Evolutionary conservation across 2,329 filamentous ascomycete species (phyloP).

Genomic region (Sordariomycetes sp.): DNA sequence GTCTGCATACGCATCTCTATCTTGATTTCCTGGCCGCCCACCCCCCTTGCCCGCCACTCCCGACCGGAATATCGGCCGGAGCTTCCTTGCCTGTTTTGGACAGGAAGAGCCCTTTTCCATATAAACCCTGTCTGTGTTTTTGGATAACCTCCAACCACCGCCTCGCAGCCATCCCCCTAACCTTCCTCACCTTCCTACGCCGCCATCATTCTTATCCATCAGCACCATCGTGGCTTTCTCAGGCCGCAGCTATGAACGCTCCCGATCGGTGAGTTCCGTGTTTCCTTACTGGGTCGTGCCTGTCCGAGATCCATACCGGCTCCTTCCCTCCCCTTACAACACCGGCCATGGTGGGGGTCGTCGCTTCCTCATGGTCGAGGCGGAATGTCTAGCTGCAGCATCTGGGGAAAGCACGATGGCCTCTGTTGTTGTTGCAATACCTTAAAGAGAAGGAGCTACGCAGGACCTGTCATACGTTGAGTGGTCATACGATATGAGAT

Average conservation of each 20-base stretch:
- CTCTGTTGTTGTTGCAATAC: neutral
- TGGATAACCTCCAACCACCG: no score
- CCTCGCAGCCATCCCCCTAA: neutral
- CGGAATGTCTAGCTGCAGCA: neutral
- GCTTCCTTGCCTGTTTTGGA: no score
- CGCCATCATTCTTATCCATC: neutral
- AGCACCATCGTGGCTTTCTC: neutral
- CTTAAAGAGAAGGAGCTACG: neutral
- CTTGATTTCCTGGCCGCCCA: neutral
- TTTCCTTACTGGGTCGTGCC: neutral
- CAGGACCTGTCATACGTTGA: no score
- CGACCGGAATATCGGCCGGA: neutral
- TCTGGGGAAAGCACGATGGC: neutral
- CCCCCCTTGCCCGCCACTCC: neutral
- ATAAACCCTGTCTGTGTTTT: neutral
- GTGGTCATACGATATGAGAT: neutral
- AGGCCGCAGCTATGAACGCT: slow-evolving; percentile 36
- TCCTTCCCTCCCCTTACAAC: neutral
- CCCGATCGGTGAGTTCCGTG: slow-evolving; percentile 36
- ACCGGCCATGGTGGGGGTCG: no score
- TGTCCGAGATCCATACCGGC: neutral
- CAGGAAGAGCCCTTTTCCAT: neutral
- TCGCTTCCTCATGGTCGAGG: no score
- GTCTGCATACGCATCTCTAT: neutral
- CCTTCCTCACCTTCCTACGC: neutral